Conservation (phyloP, 176 grass and related monocot genomes). For the Eragrostis nindensis region DNA sequence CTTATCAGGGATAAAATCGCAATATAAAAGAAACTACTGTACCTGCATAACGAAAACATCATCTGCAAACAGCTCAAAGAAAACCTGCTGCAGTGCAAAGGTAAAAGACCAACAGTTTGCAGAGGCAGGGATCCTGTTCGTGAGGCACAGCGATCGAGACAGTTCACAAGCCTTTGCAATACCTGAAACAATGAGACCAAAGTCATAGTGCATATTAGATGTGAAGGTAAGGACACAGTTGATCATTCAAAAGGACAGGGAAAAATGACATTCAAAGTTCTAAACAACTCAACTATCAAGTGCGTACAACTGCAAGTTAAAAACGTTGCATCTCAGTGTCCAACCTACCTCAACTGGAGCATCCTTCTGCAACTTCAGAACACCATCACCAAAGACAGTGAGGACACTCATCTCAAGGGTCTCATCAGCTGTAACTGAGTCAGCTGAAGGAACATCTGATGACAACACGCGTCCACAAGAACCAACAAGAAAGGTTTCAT, state of each 20-base stretch:
- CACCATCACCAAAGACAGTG: slow-evolving; percentile 67
- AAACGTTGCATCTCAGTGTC: not conserved
- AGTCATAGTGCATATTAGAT: slow-evolving; percentile 31
- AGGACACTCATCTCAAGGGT: slow-evolving; percentile 92
- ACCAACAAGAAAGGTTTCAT: slow-evolving; percentile 98
- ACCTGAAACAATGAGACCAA: slow-evolving; percentile 59
- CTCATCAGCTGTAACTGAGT: slow-evolving; percentile 81
- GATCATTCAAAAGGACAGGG: slow-evolving; percentile 21
- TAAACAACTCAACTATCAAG: not conserved
- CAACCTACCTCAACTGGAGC: slow-evolving; percentile 81
- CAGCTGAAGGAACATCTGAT: slow-evolving; percentile 73
- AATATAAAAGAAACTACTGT: not conserved
- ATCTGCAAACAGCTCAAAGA: slow-evolving; percentile 91
- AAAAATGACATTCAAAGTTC: not conserved
- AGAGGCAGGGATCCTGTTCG: slow-evolving; percentile 92
- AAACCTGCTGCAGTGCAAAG: slow-evolving; percentile 91
- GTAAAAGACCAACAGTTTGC: slow-evolving; percentile 90
- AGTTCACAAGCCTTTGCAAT: slow-evolving; percentile 88
- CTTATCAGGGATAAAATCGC: too few relatives aligned
- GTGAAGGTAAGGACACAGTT: slow-evolving; percentile 16
- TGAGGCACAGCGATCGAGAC: slow-evolving; percentile 93
- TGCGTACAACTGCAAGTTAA: slow-evolving; percentile 23
- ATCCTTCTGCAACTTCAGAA: slow-evolving; percentile 83
- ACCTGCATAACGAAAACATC: slow-evolving; percentile 99
- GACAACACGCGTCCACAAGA: slow-evolving; percentile 92